Evolutionary conservation across 1,139 yeast genomes (phyloP).

Genomic region (Pichia sp.): DNA sequence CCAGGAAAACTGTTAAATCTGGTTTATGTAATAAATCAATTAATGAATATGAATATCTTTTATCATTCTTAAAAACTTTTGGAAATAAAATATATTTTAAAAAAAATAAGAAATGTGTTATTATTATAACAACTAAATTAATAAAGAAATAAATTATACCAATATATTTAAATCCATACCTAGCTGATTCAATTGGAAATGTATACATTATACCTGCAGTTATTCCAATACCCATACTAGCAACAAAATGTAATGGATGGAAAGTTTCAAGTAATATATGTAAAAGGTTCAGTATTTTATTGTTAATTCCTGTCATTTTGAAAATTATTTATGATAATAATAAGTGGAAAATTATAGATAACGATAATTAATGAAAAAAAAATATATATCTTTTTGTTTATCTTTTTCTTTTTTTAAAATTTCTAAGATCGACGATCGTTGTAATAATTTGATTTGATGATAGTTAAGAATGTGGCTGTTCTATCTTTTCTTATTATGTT

Average conservation of each 20-base stretch:
- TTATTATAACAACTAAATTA: constrained; percentile 43
- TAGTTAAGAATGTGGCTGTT: no score
- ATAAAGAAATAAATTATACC: constrained; percentile 50
- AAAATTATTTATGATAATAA: no score
- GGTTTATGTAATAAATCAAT: constrained; percentile 39
- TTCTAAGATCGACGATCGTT: no score
- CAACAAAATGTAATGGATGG: constrained; percentile 59
- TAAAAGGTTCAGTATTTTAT: constrained; percentile 1
- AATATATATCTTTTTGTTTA: no score
- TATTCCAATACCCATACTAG: constrained; percentile 84
- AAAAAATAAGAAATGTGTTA: constrained; percentile 35
- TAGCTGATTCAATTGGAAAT: constrained; percentile 53
- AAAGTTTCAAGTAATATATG: constrained; percentile 30
- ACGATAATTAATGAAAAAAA: no score
- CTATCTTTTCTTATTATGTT: no score
- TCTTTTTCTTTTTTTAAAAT: no score
- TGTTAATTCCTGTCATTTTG: background rate
- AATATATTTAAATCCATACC: constrained; percentile 29
- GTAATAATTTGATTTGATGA: no score
- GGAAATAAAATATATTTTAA: constrained; percentile 34
- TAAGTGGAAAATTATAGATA: no score
- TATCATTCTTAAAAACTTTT: constrained; percentile 5
- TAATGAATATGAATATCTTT: constrained; percentile 30
- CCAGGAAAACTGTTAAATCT: constrained; percentile 47
- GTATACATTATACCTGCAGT: constrained; percentile 50